These are phyloP conservation scores for Phyllosticta capitalensis DNA, from an alignment of 2,329 filamentous ascomycete genomes.

Conservation along the genomic window DNA sequence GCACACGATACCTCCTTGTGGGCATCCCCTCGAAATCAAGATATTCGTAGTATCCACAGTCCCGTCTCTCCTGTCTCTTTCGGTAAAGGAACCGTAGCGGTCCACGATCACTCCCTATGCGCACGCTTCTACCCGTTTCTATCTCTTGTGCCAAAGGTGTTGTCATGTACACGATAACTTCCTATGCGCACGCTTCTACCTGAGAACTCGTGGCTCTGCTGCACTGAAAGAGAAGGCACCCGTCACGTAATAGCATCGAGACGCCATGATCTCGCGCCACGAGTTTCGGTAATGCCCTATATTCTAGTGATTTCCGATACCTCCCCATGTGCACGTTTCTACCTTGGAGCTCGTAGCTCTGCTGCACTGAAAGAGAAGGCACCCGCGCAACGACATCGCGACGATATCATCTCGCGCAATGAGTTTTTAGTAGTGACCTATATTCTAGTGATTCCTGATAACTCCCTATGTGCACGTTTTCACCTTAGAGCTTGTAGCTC, in stretches of 20 bases:
- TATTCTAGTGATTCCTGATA: too few species aligned
- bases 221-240: neutral
- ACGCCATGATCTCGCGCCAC: neutral
- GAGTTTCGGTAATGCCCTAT: too few species aligned
- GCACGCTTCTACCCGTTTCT: too few species aligned
- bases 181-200: neutral
- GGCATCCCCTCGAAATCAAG: too few species aligned
- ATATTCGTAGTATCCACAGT: too few species aligned
- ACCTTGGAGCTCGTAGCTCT: neutral
- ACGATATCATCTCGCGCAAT: neutral
- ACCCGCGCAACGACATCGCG: neutral
- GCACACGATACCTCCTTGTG: too few species aligned
- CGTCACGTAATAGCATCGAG: neutral
- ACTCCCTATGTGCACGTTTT: too few species aligned
- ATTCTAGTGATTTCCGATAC: neutral
- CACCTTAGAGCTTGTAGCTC: neutral
- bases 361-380: neutral
- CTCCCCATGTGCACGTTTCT: neutral
- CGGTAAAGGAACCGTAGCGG: too few species aligned
- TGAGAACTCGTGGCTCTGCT: neutral
- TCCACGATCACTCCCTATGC: neutral
- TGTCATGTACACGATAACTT: neutral
- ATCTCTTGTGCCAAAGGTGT: neutral
- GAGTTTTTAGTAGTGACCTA: too few species aligned
- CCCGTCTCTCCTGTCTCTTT: too few species aligned